Base-by-base conservation (phyloP, 139 green algal species). In the Ettlia oleoabundans region DNA sequence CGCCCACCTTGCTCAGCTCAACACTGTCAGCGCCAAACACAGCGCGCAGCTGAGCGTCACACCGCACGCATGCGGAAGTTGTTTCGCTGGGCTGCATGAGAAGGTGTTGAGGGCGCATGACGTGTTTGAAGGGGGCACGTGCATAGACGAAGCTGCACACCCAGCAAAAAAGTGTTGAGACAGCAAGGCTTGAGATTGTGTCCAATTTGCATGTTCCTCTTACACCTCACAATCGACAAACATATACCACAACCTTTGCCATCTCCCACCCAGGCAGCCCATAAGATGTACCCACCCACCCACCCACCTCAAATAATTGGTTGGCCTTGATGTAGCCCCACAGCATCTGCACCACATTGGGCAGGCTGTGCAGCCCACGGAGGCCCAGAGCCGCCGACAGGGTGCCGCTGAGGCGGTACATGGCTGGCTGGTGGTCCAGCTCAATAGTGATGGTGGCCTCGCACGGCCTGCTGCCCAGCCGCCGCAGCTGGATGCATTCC, bases 301-400 rank as follows among this genome's bases (percentile, higher is more conserved):
- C 51, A 9, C 61, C 4, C 41, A 79, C 69, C 63, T 82, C 66
- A 24, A 71, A 80, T 30, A 87, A 67, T 28, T 65, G 30, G 15
- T 85, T 65, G 24, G 42, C 53, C 73, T 84, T 87, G 30, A 80
- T 51, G 61, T 87, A 83, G 21, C 65, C 80, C 83, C 83, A 87
- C 41, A 87, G 61, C 69, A 58, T 40, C 66, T 80, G 62, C 83
- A 87, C 61, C 4, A 85, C 62, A 26, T 52, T 73, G 26, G 68
- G 53, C 78, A 85, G 8, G 61, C 55, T 76, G 70, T 76, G 58
- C 52, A 81, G 70, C 28, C 80, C 80, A 13, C 21, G n/a, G 2
- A 88, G 40, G 22, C 70, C 64, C 64, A 88, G 58, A 62, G 78
- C 32, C 38, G 24, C 40, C 35, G 58, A 47, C 71, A 88, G 58